These are phyloP conservation scores for Podospora sp. DNA, from an alignment of 495 filamentous ascomycete genomes.

Conservation along the genomic window DNA sequence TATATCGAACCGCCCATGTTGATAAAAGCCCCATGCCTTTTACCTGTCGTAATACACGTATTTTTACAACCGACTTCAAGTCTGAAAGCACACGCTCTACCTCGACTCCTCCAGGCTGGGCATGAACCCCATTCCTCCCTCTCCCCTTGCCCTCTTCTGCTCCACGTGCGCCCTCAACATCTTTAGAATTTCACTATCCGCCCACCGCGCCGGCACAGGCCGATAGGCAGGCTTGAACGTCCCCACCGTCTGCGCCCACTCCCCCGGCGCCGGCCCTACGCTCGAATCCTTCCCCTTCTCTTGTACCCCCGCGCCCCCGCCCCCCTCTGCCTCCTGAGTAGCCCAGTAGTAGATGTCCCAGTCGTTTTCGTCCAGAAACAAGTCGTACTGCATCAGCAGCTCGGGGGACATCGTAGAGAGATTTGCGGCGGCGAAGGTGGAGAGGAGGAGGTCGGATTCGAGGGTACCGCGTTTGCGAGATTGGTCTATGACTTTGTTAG, in stretches of 20 bases:
- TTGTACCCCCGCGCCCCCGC: conserved; percentile 47
- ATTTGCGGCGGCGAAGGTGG: conserved; percentile 86
- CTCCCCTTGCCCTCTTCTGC: conserved; percentile 28
- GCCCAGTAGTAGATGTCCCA: conserved; percentile 99
- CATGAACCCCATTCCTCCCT: conserved; percentile 55
- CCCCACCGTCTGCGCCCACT: conserved; percentile 96
- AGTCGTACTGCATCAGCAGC: conserved; percentile 84
- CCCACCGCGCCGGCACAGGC: conserved; percentile 85
- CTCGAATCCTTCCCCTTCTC: conserved; percentile 14
- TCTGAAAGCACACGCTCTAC: neutral
- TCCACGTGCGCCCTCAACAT: conserved; percentile 80
- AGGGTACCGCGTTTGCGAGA: conserved; percentile 95
- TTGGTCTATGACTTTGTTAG: conserved; percentile 66
- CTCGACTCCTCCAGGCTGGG: conserved; percentile 35
- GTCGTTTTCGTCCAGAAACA: conserved; percentile 97
- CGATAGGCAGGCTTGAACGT: conserved; percentile 93
- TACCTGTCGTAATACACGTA: neutral
- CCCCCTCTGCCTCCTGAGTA: conserved; percentile 74
- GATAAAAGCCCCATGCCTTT: neutral
- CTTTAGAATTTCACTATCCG: conserved; percentile 72
- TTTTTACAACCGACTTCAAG: neutral
- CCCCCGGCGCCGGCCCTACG: conserved; percentile 54
- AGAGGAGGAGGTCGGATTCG: conserved; percentile 92
- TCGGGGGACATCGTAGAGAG: conserved; percentile 69
- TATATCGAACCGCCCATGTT: neutral